Evolutionary conservation across 2,329 filamentous ascomycete genomes (phyloP).

Genomic region (Periconia macrospinosa): DNA sequence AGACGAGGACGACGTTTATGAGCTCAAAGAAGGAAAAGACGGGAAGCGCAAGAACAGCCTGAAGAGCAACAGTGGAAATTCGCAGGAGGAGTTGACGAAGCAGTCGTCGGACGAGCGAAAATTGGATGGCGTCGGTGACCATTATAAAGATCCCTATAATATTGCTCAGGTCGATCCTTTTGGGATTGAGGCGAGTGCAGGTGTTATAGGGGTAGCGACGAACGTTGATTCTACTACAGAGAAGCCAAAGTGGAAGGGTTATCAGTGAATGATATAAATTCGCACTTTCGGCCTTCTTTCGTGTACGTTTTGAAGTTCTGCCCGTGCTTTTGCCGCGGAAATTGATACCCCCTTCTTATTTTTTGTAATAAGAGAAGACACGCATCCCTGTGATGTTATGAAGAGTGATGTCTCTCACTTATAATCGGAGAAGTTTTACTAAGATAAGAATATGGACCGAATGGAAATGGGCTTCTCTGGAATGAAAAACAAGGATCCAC

Average conservation of each 20-base stretch:
- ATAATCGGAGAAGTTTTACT: no score
- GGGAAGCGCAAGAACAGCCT: conserved; percentile 1
- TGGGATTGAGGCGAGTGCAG: conserved; percentile 8
- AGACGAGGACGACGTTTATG: conserved; percentile 27
- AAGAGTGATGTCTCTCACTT: no score
- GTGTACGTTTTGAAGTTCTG: neutral
- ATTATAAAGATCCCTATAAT: conserved; percentile 26
- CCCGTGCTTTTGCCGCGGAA: no score
- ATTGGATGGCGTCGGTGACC: conserved; percentile 3
- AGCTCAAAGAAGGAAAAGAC: conserved; percentile 28
- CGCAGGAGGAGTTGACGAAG: conserved; percentile 21
- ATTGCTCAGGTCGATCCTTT: conserved; percentile 29
- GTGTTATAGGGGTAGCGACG: conserved; percentile 17
- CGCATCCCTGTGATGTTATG: no score
- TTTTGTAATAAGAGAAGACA: no score
- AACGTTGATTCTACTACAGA: conserved; percentile 19
- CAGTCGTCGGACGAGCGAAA: conserved; percentile 7
- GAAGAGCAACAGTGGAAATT: conserved; percentile 26
- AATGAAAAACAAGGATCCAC: no score
- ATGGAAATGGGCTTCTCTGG: no score
- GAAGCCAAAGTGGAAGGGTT: conserved; percentile 3
- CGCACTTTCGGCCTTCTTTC: neutral
- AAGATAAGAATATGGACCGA: no score
- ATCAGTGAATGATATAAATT: neutral
- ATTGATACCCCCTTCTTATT: no score